phyloP scores from a whole-genome alignment of 2,329 filamentous ascomycete genomes.

The Cladorrhinum sp. region DNA sequence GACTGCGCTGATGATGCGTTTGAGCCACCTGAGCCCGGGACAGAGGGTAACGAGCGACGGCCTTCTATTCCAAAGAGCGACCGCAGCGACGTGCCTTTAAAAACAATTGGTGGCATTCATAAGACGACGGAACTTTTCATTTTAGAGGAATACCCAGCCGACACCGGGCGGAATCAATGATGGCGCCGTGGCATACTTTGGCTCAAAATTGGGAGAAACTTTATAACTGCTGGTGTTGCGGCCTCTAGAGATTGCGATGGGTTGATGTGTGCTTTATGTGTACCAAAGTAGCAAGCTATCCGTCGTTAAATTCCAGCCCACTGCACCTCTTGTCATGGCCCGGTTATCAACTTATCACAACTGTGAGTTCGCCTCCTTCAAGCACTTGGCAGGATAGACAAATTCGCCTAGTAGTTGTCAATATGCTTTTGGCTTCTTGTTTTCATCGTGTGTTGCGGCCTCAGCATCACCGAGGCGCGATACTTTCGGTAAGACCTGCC shows the following conservation, averaged over 20 bases:
- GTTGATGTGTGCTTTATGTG: neutral
- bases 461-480: neutral
- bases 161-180: neutral
- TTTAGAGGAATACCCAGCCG: constrained; percentile 13
- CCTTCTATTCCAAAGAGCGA: constrained; percentile 18
- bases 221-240: neutral
- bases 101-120: constrained; percentile 19
- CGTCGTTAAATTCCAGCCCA: too few species aligned
- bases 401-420: constrained; percentile 11
- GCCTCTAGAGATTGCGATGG: neutral
- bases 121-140: constrained; percentile 26
- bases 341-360: too few species aligned
- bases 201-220: neutral
- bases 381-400: too few species aligned
- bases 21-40: constrained; percentile 16
- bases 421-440: constrained; percentile 12
- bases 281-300: too few species aligned
- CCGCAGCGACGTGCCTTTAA: constrained; percentile 24
- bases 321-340: too few species aligned
- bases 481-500: neutral
- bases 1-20: constrained; percentile 13
- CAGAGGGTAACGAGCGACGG: constrained; percentile 6
- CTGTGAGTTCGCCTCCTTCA: too few species aligned
- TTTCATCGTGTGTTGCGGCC: constrained; percentile 6
- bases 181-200: neutral